Base-by-base conservation (phyloP, 2,329 filamentous ascomycete genomes). In the Fusarium setosum region DNA sequence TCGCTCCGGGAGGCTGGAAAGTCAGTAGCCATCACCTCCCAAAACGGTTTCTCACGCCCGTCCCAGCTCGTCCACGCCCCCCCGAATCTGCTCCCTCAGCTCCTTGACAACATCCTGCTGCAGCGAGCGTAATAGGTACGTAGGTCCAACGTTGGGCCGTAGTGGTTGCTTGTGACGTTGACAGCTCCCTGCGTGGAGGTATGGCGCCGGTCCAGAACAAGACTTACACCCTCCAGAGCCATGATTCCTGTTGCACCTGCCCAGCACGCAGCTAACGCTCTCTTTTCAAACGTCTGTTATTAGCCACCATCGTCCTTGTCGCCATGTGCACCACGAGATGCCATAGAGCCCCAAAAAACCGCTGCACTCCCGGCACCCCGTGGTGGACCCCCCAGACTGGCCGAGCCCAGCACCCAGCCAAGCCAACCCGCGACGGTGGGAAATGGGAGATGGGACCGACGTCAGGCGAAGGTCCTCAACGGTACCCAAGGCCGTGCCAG, bases 401-500 rank as follows among this genome's bases (percentile, higher is more conserved):
- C 52, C 55, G 49, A 64, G 60, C 57, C 58, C 56, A 51, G 61
- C 67, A 56, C 55, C 56, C 61, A 66, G 60, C 45, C 48, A 58
- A 59, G 48, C 35, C 45, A 69, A 55, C 56, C 62, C 62, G 50
- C 55, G 50, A 35, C 38, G 54, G 68, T 61, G 67, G 64, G 56
- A 68, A 63, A 48, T 61, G 61, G 47, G 48, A 44, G 47, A 56
- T 45, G 56, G 41, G 47, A 40, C 60, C 47, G 55, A 59, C 63
- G 44, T 64, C 68, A 71, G 67, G 60, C 51, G 54, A 48, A 56
- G 47, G 41, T 52, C 59, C 52, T 40, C 47, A 55, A 32, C 9
- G 62, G 60, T 72, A 72, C 69, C 50, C 62, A 45, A 53, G 51
- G 40, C 69, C 65, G 69, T 71, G 48, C 18, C 21, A n/a, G 23